A percentile compares a stretch with the other conserved stretches of the same genome.
phyloP scores from a whole-genome alignment of 352 stramenopile species.

The Phytophthora nicotianae region DNA sequence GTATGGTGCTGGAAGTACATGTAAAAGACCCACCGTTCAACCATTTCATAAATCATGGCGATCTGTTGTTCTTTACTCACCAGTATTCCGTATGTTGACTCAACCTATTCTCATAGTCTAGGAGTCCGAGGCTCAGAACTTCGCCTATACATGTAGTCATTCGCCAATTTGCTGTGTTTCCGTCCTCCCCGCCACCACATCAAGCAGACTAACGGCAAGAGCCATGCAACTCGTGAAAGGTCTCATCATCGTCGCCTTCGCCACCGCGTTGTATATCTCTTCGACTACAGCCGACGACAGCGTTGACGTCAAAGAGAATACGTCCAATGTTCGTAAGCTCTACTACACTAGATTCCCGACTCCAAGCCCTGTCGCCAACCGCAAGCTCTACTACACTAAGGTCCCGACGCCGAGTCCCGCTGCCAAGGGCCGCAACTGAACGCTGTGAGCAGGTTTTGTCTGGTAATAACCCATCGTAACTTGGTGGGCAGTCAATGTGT shows the following conservation, averaged over 20 bases:
- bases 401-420: neutral
- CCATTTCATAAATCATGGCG: too few relatives aligned
- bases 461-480: too few relatives aligned
- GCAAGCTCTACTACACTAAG: neutral
- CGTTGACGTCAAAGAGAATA: neutral
- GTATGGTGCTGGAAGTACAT: too few relatives aligned
- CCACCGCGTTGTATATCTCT: neutral
- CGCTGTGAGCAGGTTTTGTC: too few relatives aligned
- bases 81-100: too few relatives aligned
- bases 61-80: too few relatives aligned
- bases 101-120: too few relatives aligned
- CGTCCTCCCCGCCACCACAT: neutral
- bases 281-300: neutral
- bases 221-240: neutral
- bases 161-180: neutral
- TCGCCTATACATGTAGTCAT: neutral
- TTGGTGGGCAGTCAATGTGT: too few relatives aligned
- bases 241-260: neutral
- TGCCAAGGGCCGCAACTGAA: neutral
- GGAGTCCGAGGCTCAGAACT: neutral
- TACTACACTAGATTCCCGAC: slow-evolving; percentile 6
- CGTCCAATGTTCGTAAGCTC: neutral
- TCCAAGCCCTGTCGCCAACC: neutral
- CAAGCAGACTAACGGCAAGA: neutral
- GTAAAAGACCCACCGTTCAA: neutral